Evolutionary conservation across 495 filamentous ascomycete genomes (phyloP).

Genomic region (Trichoderma orchidacearum): DNA sequence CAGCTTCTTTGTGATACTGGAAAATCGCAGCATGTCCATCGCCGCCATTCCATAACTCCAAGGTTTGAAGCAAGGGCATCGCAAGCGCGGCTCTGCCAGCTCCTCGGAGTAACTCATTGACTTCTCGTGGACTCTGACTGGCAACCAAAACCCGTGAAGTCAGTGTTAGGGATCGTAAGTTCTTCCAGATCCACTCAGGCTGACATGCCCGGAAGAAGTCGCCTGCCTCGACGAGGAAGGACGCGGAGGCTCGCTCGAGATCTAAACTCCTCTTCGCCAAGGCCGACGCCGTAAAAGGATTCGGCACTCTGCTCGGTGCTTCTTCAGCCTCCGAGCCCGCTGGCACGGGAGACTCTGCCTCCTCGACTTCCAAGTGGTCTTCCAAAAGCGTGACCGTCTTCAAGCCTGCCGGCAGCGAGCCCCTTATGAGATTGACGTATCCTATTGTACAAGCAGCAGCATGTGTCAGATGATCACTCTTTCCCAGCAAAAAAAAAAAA

Average conservation of each 20-base stretch:
- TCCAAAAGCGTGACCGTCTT: neutral
- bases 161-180: neutral
- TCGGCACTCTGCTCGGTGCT: neutral
- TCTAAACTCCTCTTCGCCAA: neutral
- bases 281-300: neutral
- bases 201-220: neutral
- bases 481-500: too few species aligned
- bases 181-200: neutral
- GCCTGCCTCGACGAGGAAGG: neutral
- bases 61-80: neutral
- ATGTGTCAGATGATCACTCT: neutral
- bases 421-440: neutral
- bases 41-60: neutral
- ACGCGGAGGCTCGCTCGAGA: neutral
- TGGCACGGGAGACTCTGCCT: neutral
- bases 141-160: neutral
- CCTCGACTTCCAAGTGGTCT: neutral
- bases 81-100: neutral
- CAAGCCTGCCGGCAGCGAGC: neutral
- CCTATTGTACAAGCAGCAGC: neutral
- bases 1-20: neutral
- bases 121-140: neutral
- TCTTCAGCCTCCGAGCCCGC: neutral
- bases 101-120: neutral
- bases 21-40: neutral